phyloP scores from a whole-genome alignment of 192 early-diverging fungal genomes.

The Gryganskiella cystojenkinii region DNA sequence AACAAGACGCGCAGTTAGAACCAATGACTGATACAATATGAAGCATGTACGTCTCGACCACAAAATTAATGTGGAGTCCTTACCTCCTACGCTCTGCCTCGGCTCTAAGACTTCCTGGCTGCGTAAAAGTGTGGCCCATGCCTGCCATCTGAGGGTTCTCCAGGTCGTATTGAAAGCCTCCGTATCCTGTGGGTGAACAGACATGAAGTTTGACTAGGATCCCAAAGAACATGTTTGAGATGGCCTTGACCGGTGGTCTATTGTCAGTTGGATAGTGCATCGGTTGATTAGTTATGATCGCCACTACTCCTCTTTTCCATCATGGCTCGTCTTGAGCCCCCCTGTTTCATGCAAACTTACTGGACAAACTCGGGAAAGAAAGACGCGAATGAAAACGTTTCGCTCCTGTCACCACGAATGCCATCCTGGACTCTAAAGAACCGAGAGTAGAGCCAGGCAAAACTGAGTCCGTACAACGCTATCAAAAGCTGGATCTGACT shows the following conservation, averaged over 20 bases:
- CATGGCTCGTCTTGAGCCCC: neutral
- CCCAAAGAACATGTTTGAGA: slow-evolving; percentile 72
- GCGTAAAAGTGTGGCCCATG: slow-evolving; percentile 47
- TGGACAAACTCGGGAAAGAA: slow-evolving; percentile 90
- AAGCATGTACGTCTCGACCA: neutral
- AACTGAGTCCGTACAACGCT: slow-evolving; percentile 76
- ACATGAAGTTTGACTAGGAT: slow-evolving; percentile 64
- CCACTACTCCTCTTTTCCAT: no score
- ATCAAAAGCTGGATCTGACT: slow-evolving; percentile 72
- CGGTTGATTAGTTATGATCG: no score
- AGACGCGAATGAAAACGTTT: slow-evolving; percentile 89
- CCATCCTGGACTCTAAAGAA: slow-evolving; percentile 87
- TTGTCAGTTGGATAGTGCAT: no score
- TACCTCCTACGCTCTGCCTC: slow-evolving; percentile 79
- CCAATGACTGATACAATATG: neutral
- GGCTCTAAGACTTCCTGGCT: slow-evolving; percentile 63
- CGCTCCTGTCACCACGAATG: slow-evolving; percentile 86
- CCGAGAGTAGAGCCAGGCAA: slow-evolving; percentile 85
- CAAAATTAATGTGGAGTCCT: no score
- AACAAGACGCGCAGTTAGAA: neutral
- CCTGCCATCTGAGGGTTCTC: slow-evolving; percentile 53
- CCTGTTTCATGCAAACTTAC: slow-evolving; percentile 52
- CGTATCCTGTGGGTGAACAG: slow-evolving; percentile 61
- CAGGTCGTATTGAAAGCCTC: slow-evolving; percentile 51
- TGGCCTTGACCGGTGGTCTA: slow-evolving; percentile 70